phyloP scores from a whole-genome alignment of 257 asterid genomes.

The Przewalskia tangutica region DNA sequence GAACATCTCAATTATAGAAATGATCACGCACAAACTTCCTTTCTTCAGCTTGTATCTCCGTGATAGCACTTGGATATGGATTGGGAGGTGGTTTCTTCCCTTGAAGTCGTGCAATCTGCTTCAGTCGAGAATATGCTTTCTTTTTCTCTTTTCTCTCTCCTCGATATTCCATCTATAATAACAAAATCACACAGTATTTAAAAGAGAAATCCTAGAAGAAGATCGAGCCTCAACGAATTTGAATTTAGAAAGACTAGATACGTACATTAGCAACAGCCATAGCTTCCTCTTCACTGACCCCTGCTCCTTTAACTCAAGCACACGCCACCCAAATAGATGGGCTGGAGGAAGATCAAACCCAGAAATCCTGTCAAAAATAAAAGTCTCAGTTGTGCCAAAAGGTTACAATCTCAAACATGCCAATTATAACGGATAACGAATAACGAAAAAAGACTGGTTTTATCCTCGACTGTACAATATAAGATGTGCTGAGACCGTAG shows the following conservation, averaged over 20 bases:
- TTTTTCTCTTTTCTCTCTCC: constrained; percentile 48
- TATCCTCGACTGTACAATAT: neutral
- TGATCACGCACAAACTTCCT: constrained; percentile 50
- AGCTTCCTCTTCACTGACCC: constrained; percentile 51
- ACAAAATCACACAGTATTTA: neutral
- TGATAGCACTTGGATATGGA: constrained; percentile 67
- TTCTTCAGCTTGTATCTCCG: constrained; percentile 79
- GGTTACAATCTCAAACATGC: neutral
- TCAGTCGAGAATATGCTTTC: constrained; percentile 60
- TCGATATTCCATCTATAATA: constrained; percentile 58
- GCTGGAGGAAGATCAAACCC: constrained; percentile 73
- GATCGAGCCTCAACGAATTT: neutral
- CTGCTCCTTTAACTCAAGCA: constrained; percentile 69
- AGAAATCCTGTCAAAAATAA: constrained; percentile 40
- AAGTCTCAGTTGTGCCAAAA: neutral
- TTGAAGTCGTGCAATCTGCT: constrained; percentile 54
- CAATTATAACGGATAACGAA: neutral
- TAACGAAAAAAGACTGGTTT: neutral
- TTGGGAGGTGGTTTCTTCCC: constrained; percentile 73
- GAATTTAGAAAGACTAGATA: neutral
- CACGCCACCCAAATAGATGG: constrained; percentile 68
- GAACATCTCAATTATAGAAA: constrained; percentile 32
- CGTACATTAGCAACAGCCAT: constrained; percentile 70
- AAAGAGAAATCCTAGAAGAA: neutral
- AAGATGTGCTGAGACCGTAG: neutral